Conservation (phyloP, 371 early-diverging fungal genomes). For the Mucor saturninus region DNA sequence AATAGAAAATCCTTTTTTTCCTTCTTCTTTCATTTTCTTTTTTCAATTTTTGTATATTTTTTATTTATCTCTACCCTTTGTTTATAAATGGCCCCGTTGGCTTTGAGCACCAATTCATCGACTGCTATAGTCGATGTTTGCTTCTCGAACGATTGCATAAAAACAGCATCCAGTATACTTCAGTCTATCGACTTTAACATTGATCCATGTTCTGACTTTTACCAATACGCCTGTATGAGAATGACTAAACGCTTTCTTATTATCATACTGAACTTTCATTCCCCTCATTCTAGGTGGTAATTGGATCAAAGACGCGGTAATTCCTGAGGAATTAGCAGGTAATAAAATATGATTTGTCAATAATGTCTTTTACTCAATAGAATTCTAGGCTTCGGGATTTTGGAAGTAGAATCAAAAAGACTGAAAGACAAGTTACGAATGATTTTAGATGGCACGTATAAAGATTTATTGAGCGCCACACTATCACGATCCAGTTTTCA, state of each 20-base stretch:
- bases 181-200: conserved; percentile 30
- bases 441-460: conserved; percentile 21
- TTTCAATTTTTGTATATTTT: neutral
- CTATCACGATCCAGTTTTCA: conserved; percentile 16
- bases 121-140: conserved; percentile 25
- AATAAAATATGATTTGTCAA: neutral
- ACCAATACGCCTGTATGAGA: conserved; percentile 56
- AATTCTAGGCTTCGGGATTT: conserved; percentile 19
- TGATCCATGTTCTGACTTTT: conserved; percentile 55
- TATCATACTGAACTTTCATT: neutral
- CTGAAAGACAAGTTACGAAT: conserved; percentile 22
- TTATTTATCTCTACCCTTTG: neutral
- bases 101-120: conserved; percentile 3
- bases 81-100: conserved; percentile 6
- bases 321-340: conserved; percentile 56
- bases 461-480: conserved; percentile 19
- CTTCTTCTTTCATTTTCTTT: neutral
- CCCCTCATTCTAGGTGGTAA: conserved; percentile 46
- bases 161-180: conserved; percentile 44
- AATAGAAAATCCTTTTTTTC: conserved; percentile 1
- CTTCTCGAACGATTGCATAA: conserved; percentile 46
- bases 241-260: neutral
- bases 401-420: conserved; percentile 18
- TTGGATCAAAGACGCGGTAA: conserved; percentile 43
- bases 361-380: neutral